A percentile compares a stretch with the other conserved stretches of the same genome.
Evolutionary conservation across 345 rosid genomes (phyloP).

Genomic region (Corymbia maculata): DNA sequence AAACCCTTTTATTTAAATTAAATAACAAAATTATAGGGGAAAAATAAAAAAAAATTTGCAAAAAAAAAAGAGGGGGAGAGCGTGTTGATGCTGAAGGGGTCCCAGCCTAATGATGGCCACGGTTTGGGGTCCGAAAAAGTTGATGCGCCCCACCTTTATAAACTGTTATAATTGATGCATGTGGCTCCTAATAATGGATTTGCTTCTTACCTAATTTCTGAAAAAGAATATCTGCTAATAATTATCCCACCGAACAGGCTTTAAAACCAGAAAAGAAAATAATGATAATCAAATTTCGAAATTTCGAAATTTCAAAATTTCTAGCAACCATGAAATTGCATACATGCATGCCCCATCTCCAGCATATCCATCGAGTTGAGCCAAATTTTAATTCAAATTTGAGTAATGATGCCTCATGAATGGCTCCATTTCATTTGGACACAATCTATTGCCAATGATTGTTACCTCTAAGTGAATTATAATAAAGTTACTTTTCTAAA

Average conservation of each 20-base stretch:
- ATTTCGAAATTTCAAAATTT: not conserved
- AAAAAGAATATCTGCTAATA: not conserved
- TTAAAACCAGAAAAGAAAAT: not conserved
- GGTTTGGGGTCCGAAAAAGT: not conserved
- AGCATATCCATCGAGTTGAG: not conserved
- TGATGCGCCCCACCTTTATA: not conserved
- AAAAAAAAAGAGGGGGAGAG: not conserved
- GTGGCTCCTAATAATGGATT: not conserved
- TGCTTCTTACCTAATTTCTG: not conserved
- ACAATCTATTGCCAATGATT: not conserved
- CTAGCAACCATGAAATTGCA: not conserved
- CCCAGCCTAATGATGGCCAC: not conserved
- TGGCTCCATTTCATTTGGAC: not conserved
- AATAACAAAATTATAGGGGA: not conserved
- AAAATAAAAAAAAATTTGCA: fast-evolving
- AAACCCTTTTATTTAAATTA: not conserved
- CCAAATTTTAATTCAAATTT: not conserved
- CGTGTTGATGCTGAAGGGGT: not conserved
- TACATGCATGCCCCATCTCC: not conserved
- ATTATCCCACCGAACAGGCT: not conserved
- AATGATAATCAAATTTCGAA: not conserved
- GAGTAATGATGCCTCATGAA: not conserved
- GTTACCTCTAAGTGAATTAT: not conserved
- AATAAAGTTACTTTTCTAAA: not conserved
- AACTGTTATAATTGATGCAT: not conserved